Conservation (phyloP, 2,329 filamentous ascomycete species). For the Epichloe elymi region DNA sequence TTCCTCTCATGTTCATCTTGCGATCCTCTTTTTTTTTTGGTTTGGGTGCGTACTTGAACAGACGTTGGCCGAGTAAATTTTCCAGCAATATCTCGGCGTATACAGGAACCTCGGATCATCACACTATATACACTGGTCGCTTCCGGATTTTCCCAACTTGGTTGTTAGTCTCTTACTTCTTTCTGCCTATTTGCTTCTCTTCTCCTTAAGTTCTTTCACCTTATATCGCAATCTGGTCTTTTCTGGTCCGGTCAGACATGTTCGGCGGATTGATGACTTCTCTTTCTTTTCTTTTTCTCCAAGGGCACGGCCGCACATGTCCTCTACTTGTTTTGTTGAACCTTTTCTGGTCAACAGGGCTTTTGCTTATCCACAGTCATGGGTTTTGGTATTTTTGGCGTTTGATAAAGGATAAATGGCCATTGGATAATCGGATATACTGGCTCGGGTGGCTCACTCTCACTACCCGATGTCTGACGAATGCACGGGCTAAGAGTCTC, state of each 20-base stretch:
- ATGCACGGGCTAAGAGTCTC: not conserved
- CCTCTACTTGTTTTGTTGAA: not conserved
- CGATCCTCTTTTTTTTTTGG: not conserved
- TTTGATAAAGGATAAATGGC: conserved; percentile 3
- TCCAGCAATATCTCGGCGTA: not conserved
- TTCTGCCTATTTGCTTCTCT: not conserved
- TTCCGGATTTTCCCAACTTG: not conserved
- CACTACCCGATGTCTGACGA: conserved; percentile 1
- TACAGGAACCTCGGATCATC: not conserved
- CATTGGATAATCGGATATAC: not conserved
- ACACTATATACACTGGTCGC: not conserved
- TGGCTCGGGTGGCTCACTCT: not conserved
- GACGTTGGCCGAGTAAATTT: not conserved
- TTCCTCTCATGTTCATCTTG: not conserved
- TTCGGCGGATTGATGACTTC: not conserved
- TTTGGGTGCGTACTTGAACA: not conserved
- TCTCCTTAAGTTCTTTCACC: not conserved
- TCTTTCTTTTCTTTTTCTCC: not conserved
- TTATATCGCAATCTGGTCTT: not conserved
- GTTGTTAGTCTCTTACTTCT: not conserved
- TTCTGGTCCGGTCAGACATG: not conserved
- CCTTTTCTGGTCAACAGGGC: not conserved
- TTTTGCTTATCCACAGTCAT: not conserved
- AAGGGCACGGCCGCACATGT: not conserved
- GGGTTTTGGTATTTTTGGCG: not conserved